A percentile compares a stretch with the other conserved stretches of the same genome.
phyloP scores from a whole-genome alignment of 352 stramenopile species.

The Phytophthora colocasiae region DNA sequence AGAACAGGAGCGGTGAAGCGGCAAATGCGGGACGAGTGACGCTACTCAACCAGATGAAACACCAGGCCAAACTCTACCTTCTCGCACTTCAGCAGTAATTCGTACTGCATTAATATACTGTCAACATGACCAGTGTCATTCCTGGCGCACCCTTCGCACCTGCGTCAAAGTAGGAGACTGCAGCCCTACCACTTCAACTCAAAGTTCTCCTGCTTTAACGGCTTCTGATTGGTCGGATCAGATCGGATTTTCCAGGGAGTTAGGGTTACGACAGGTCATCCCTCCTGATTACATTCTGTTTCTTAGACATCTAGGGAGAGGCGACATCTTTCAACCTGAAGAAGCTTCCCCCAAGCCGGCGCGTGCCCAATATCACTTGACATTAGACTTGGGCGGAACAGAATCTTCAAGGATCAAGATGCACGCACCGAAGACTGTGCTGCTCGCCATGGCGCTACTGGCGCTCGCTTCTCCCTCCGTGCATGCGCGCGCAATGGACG shows the following conservation, averaged over 20 bases:
- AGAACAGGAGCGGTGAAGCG: constrained; percentile 43
- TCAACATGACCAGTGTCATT: too few species aligned
- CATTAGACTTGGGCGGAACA: constrained; percentile 33
- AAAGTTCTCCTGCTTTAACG: constrained; percentile 1
- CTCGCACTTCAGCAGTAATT: constrained; percentile 56
- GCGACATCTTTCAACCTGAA: constrained; percentile 34
- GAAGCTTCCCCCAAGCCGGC: constrained; percentile 21
- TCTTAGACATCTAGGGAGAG: neutral
- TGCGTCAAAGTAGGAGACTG: constrained; percentile 10
- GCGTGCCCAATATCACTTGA: constrained; percentile 27
- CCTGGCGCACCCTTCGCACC: neutral
- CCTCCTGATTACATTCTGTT: constrained; percentile 6
- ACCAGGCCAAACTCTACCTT: constrained; percentile 83
- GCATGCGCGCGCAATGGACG: constrained; percentile 67
- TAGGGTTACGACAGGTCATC: constrained; percentile 29
- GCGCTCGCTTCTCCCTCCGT: constrained; percentile 26
- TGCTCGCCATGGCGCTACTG: constrained; percentile 35
- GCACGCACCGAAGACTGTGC: constrained; percentile 22
- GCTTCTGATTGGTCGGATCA: constrained; percentile 33
- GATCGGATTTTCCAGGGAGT: constrained; percentile 28
- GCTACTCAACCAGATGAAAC: constrained; percentile 79
- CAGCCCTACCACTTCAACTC: constrained; percentile 20
- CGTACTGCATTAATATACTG: neutral
- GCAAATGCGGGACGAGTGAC: constrained; percentile 44
- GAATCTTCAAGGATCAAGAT: constrained; percentile 27